Base-by-base conservation (phyloP, 441 rosid species). In the Populus hybrid region DNA sequence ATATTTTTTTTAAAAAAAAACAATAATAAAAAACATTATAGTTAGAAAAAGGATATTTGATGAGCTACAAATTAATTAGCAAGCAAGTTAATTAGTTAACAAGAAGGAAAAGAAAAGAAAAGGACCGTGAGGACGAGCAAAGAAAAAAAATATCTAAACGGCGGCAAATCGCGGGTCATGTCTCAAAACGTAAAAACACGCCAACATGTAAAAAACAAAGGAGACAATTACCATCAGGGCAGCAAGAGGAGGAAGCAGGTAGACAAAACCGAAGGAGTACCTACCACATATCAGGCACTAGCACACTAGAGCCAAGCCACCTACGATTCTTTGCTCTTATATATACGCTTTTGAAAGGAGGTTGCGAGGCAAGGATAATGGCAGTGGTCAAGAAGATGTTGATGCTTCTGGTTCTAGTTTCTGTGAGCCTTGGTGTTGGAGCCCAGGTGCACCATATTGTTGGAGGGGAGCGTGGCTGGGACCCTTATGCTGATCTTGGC, bases 381-480 rank as follows among this genome's bases (percentile, higher is more conserved):
- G 40, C 36, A 30, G 10, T 76, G 20, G 4, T 9, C 8, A 38
- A 16, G 67, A 67, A 12, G 68, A 38, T 76, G 50, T 68, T 42
- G 75, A 20, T 75, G 59, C 77, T 20, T 32, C 32, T 68, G 16
- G 16, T 78, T 21, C 18, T 79, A 16, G 14, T 67, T 57, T 68
- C 73, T 14, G 72, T 72, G 23, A 74, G 83, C 76, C 36, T 78
- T 5, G 77, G 73, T 4, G 82, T 42, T 6, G 81, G 24, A 71
- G 91, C 83, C 57, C 87, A 87, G 75, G 83, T 84, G 76, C 88
- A 89, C 78, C 92, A 90, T 70, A 86, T 89, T 36, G 90, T 88
- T 34, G 92, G 92, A 23, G 88, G 86, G 6, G 92, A 90, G 34
- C 88, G 89, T 10, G 92, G 94, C 10, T 90, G 92, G 92, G 90